Conservation (phyloP, 1,139 yeast genomes). For the Martiniozyma asiatica region DNA sequence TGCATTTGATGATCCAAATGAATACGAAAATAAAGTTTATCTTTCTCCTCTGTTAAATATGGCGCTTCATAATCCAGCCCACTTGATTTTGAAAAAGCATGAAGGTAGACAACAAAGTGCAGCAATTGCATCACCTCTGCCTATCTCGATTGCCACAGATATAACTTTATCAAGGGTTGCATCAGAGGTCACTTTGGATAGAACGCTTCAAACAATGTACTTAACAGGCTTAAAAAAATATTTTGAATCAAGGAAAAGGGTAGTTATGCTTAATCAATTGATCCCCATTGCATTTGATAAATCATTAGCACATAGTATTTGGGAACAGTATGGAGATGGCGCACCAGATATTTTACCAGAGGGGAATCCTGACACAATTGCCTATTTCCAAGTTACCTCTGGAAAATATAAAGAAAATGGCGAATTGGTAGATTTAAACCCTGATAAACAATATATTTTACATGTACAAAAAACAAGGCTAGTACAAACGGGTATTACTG, state of each 20-base stretch:
- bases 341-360: slow-evolving; percentile 34
- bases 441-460: slow-evolving; percentile 38
- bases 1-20: slow-evolving; percentile 56
- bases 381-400: slow-evolving; percentile 62
- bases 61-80: slow-evolving; percentile 32
- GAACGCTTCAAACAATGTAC: slow-evolving; percentile 52
- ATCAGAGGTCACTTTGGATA: slow-evolving; percentile 61
- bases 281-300: slow-evolving; percentile 76
- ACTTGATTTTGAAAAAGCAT: slow-evolving; percentile 17
- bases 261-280: slow-evolving; percentile 50
- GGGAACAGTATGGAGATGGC: slow-evolving; percentile 26
- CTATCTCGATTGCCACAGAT: slow-evolving; percentile 30
- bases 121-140: background rate
- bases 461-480: slow-evolving; percentile 56
- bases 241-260: slow-evolving; percentile 47
- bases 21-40: slow-evolving; percentile 29
- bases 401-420: slow-evolving; percentile 30
- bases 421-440: slow-evolving; percentile 21
- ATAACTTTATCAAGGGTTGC: slow-evolving; percentile 57
- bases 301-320: slow-evolving; percentile 48
- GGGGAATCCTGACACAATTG: slow-evolving; percentile 62
- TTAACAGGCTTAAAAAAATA: slow-evolving; percentile 48
- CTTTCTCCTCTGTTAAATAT: slow-evolving; percentile 55
- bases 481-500: slow-evolving; percentile 48
- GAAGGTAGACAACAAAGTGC: background rate